Conservation (phyloP, 768 basidiomycete genomes). For the Podaxis pistillaris region DNA sequence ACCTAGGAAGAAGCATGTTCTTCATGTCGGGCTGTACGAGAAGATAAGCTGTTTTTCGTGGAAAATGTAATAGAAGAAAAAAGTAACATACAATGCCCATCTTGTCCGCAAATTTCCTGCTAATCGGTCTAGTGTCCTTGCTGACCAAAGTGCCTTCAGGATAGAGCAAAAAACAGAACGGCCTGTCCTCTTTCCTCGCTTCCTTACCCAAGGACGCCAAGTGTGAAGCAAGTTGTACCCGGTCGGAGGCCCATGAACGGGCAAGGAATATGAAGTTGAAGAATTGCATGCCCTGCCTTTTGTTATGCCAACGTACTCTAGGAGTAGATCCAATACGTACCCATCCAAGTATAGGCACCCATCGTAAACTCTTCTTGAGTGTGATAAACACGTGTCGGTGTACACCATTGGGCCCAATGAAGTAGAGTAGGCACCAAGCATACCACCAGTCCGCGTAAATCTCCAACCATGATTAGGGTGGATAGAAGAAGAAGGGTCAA, state of each 20-base stretch:
- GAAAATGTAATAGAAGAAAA: not conserved
- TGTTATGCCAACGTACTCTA: slow-evolving; percentile 9
- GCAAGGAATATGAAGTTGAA: slow-evolving; percentile 92
- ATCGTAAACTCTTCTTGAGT: slow-evolving; percentile 85
- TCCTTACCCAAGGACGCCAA: slow-evolving; percentile 68
- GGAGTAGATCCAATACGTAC: slow-evolving; percentile 38
- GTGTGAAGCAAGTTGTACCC: slow-evolving; percentile 58
- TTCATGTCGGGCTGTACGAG: slow-evolving; percentile 65
- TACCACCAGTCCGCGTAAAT: slow-evolving; percentile 87
- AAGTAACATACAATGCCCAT: slow-evolving; percentile 74
- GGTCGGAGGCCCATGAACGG: slow-evolving; percentile 88
- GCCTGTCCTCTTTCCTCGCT: slow-evolving; percentile 65
- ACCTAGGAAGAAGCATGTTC: slow-evolving; percentile 85
- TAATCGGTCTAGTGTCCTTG: slow-evolving; percentile 79
- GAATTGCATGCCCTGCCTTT: slow-evolving; percentile 84
- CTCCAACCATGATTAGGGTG: slow-evolving; percentile 29
- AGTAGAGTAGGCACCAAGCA: slow-evolving; percentile 80
- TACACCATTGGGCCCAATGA: slow-evolving; percentile 55
- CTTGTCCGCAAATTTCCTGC: slow-evolving; percentile 86
- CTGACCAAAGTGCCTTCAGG: slow-evolving; percentile 97
- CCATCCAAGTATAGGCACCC: slow-evolving; percentile 86
- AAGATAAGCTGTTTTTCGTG: not conserved
- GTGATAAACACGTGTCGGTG: slow-evolving; percentile 84
- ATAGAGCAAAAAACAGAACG: slow-evolving; percentile 83
- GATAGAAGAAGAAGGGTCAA: not conserved